Evolutionary conservation across 1,139 yeast species (phyloP).

Genomic region (Candida neerlandica): DNA sequence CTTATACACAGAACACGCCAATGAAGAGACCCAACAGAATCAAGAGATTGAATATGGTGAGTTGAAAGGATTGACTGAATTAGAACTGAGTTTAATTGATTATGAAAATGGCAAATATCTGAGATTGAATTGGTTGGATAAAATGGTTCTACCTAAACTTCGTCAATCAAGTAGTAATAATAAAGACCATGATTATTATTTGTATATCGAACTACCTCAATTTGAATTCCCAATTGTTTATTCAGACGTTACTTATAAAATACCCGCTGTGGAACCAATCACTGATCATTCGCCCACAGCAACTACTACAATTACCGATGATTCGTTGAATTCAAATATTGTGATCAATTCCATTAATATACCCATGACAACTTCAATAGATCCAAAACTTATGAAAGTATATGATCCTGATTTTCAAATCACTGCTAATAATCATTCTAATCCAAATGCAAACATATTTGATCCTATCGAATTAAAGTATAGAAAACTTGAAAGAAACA

Average conservation of each 20-base stretch:
- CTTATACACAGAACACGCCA: slow-evolving; percentile 17
- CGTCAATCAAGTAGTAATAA: slow-evolving; percentile 41
- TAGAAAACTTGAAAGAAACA: slow-evolving; percentile 75
- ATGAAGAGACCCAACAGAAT: neutral
- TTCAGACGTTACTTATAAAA: slow-evolving; percentile 52
- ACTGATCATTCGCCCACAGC: slow-evolving; percentile 9
- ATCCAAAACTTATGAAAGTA: slow-evolving; percentile 22
- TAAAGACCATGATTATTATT: slow-evolving; percentile 36
- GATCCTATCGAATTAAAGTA: slow-evolving; percentile 91
- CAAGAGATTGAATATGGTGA: slow-evolving; percentile 25
- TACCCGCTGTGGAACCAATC: slow-evolving; percentile 18
- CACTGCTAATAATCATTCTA: slow-evolving; percentile 11
- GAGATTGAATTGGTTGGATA: slow-evolving; percentile 75
- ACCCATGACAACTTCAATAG: slow-evolving; percentile 22
- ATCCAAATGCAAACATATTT: slow-evolving; percentile 19
- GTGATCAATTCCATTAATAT: slow-evolving; percentile 41
- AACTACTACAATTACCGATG: slow-evolving; percentile 9
- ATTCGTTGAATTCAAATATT: slow-evolving; percentile 24
- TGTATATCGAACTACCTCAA: slow-evolving; percentile 71
- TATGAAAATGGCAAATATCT: slow-evolving; percentile 72
- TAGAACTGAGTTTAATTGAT: slow-evolving; percentile 59
- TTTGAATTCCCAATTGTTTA: slow-evolving; percentile 83
- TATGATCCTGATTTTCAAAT: slow-evolving; percentile 45
- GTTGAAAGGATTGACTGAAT: slow-evolving; percentile 26
- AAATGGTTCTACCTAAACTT: slow-evolving; percentile 57